Evolutionary conservation across 805 yeast genomes (phyloP), one percentile per base, ranked within the genome.

Genomic region (Jamesozyma hellenica): DNA sequence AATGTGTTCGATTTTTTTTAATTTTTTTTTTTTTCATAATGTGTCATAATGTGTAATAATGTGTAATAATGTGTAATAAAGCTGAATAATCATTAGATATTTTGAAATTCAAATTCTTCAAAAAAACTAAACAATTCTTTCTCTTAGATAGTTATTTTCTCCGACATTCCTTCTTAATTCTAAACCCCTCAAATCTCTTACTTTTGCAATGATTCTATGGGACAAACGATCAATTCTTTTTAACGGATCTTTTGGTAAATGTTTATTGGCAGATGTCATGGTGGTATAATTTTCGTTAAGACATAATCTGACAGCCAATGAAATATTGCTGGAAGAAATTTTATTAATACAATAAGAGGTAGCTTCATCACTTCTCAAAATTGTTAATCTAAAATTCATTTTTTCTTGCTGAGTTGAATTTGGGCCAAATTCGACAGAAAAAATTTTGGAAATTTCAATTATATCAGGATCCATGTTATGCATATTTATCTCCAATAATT

Each of bases 111-210:
- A 5, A 21, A 8, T 21, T 21, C 8, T 21, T 21, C 23, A 6
- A 8, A 21, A 21, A 21, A 21, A 21, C 8, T 21, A 6, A 8
- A 6, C 8, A 6, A 14, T 25, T 4, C 16, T 17, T 8, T 28
- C 43, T n/a, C 40, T 35, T 12, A 44, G 17, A 38, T 55, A 54
- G 35, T 51, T 52, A 35, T 56, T 57, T 34, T 56, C 58, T 23
- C 62, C 63, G 25, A 57, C 40, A 34, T 53, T 51, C 33, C 58
- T 53, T 33, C 58, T 51, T 17, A 58, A 45, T 17, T 57, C 58
- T 16, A 42, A 44, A 19, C 48, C 47, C 29, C 57, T 44, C 34
- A 55, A 41, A 32, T 44, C 50, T 16, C 42, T 42, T 3, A 49
- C 26, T 29, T 41, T 51, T 4, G 46, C 45, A 13, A 50, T 35